Percentiles rank a stretch among this genome's conserved stretches.
Evolutionary conservation across 176 grass and related monocot species (phyloP).

Genomic region (Hordeum marinum): DNA sequence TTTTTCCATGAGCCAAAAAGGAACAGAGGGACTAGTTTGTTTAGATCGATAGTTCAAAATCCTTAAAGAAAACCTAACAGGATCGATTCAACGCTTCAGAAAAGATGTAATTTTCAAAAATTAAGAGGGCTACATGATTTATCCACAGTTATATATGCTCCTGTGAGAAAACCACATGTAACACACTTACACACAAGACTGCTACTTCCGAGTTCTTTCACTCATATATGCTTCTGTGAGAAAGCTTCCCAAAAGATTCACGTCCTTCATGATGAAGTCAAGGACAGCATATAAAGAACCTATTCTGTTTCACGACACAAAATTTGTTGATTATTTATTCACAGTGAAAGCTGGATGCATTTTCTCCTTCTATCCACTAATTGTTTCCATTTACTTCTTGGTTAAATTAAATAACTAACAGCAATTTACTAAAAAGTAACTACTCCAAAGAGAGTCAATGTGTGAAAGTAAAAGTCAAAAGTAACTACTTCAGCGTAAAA

Average conservation of each 20-base stretch:
- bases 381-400: neutral
- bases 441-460: neutral
- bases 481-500: too few species aligned
- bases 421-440: neutral
- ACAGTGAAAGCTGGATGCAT: neutral
- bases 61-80: neutral
- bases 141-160: neutral
- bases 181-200: neutral
- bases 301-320: neutral
- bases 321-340: neutral
- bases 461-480: neutral
- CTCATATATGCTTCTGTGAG: neutral
- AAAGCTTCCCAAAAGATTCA: neutral
- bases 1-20: slow-evolving; percentile 20
- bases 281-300: neutral
- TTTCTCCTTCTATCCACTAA: neutral
- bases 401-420: neutral
- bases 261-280: neutral
- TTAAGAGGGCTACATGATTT: neutral
- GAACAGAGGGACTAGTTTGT: neutral
- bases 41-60: neutral
- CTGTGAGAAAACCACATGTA: neutral
- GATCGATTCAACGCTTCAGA: neutral
- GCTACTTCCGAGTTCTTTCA: neutral
- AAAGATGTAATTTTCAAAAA: neutral